Evolutionary conservation across 73 alveolate genomes (phyloP), one percentile per base, ranked within the genome.

Genomic region (Uronychia binucleata): DNA sequence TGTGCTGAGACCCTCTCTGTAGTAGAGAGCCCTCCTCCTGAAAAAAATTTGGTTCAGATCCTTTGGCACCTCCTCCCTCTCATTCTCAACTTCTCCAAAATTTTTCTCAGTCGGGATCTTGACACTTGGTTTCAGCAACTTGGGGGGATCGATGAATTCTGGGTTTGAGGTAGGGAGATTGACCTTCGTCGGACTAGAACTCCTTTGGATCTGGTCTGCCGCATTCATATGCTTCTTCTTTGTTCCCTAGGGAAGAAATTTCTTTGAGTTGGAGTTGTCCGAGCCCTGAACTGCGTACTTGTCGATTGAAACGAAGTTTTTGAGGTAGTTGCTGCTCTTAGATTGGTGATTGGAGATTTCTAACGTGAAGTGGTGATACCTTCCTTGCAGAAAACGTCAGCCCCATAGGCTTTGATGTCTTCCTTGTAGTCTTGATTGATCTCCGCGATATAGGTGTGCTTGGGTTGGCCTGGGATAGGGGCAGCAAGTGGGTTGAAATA

Each of bases 391-490:
- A 11, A 46, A 19, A 46, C 67, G 19, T 46, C 67, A 11, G n/a
- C 67, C 19, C 67, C 67, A 46, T 46, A 46, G 67, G 67, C 67
- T 19, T 11, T 46, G 5, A 46, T 5, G 19, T 46, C 67, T 46
- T 46, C 67, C 67, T 46, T 11, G 19, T 46, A 46, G 67, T 46
- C 67, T 46, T 46, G 67, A 19, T 46, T 46, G 67, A 80, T 35
- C 59, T 80, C 87, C 28, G 46, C 57, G 0, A 80, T 80, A 57
- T 80, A 80, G 59, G 46, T 25, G 59, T 80, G 87, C 80, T 80
- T 80, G 13, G 78, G 31, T 26, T 80, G 1, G 26, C 87, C 87
- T 80, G 34, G 26, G 29, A 80, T 80, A 27, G 33, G 31, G 57
- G 80, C 26, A 14, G 78, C 80, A 19, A 31, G 26, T 58, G 87